Evolutionary conservation across 2,329 filamentous ascomycete species (phyloP).

Genomic region (Harringtonia aguacate): DNA sequence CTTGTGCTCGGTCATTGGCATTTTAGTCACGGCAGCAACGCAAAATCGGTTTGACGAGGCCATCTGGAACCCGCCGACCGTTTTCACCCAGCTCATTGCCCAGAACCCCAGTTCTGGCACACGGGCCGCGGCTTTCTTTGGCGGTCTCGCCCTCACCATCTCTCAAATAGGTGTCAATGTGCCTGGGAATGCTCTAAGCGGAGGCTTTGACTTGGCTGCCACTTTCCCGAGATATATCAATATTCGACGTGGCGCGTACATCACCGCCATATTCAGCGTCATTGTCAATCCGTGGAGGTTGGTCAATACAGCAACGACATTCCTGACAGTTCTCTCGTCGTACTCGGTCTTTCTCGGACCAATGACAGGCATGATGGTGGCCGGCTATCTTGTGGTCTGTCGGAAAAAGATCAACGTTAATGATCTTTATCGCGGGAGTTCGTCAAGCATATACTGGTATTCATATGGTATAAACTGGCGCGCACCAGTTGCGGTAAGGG

Average conservation of each 20-base stretch:
- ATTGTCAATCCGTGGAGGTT: conserved; percentile 40
- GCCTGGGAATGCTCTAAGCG: conserved; percentile 35
- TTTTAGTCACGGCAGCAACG: conserved; percentile 19
- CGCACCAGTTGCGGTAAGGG: conserved; percentile 12
- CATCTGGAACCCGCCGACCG: conserved; percentile 30
- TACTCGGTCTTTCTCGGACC: conserved; percentile 19
- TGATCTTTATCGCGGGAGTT: conserved; percentile 5
- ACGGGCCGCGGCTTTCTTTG: conserved; percentile 18
- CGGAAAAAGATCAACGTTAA: conserved; percentile 22
- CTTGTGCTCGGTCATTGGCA: conserved; percentile 26
- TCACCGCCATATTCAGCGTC: conserved; percentile 33
- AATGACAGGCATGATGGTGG: conserved; percentile 7
- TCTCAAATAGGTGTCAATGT: conserved; percentile 35
- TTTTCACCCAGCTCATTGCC: conserved; percentile 25
- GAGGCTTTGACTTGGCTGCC: conserved; percentile 44
- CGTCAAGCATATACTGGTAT: conserved; percentile 9
- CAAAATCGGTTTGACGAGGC: conserved; percentile 21
- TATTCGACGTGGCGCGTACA: conserved; percentile 40
- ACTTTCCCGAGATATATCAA: conserved; percentile 42
- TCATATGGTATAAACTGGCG: conserved; percentile 6
- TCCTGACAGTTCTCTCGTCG: conserved; percentile 32
- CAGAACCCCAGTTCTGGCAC: conserved; percentile 13
- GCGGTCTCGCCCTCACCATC: conserved; percentile 29
- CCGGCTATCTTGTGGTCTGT: conserved; percentile 18
- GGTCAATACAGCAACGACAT: conserved; percentile 30